Evolutionary conservation across 805 yeast genomes (phyloP), one percentile per base, ranked within the genome.

Genomic region (Metschnikowia gelsemii): DNA sequence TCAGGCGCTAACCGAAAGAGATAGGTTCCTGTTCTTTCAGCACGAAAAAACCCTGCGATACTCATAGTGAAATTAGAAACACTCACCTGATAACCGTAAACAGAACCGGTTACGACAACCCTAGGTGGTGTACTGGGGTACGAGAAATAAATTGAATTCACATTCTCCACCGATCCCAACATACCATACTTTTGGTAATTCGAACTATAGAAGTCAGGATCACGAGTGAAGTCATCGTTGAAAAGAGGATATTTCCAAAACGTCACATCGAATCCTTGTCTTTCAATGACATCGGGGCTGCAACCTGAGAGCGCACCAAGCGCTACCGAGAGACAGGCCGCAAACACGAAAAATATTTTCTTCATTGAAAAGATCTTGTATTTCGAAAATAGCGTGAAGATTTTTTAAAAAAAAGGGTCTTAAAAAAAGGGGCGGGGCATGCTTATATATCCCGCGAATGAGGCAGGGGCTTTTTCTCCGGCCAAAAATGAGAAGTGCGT

Each of bases 201-300:
- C 8, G 8, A 4, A 12, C 24, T 33, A 32, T 32, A 42, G 22
- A 28, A 42, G 17, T 30, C 35, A 6, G 39, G 29, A 1, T 19
- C 24, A 2, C 18, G 12, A 41, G 40, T 38, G 16, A 43, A 43
- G 26, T 19, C 23, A 2, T 18, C 18, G 16, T 28, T 31, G 2
- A 14, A 21, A 8, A 26, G 24, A 2, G 47, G 42, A 21, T 39
- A 40, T 21, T 36, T 32, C 35, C 43, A 46, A 21, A 34, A 43
- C 12, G 17, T 32, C 11, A 40, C 50, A 17, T 29, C 31, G 34
- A 46, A 46, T 11, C 50, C 50, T 3, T 3, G 13, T n/a, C 28
- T 33, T 11, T 8, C 2, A 7, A 29, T 16, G 11, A 6, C 17
- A 2, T 18, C 5, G 8, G 32, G 20, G 20, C 17, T 5, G n/a